A percentile compares a stretch with the other conserved stretches of the same genome.
These are phyloP conservation scores for Abrus pulchellus DNA, from an alignment of 306 rosid genomes.

Conservation along the genomic window DNA sequence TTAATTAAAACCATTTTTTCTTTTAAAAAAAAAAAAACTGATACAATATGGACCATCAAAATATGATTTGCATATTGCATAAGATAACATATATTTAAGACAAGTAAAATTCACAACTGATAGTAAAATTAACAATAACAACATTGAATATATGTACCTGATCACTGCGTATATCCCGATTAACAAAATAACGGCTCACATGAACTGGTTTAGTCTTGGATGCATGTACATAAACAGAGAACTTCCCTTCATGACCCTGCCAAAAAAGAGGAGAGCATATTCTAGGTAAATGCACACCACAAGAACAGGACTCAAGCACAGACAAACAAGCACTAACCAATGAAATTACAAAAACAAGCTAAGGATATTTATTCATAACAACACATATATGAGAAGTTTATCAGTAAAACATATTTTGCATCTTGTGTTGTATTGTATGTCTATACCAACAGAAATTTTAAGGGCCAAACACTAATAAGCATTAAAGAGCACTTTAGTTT, in stretches of 20 bases:
- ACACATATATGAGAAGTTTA: background rate
- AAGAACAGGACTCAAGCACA: constrained; percentile 31
- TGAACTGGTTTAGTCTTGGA: constrained; percentile 88
- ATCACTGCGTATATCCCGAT: constrained; percentile 85
- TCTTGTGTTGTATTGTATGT: constrained; percentile 1
- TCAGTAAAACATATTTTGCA: constrained; percentile 29
- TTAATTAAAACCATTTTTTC: background rate
- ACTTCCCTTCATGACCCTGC: constrained; percentile 99
- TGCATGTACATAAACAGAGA: constrained; percentile 96
- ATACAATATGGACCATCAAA: background rate
- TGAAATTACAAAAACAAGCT: constrained; percentile 33
- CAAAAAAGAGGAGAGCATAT: constrained; percentile 47
- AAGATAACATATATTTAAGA: constrained; percentile 10
- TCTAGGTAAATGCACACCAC: constrained; percentile 45
- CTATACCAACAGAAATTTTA: constrained; percentile 24
- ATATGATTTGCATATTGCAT: background rate
- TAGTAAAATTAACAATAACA: constrained; percentile 41
- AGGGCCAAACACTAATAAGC: constrained; percentile 17
- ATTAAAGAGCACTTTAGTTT: constrained; percentile 2
- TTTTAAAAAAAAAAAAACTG: background rate
- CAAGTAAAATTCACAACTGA: background rate
- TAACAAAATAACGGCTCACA: constrained; percentile 79
- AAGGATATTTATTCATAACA: constrained; percentile 25
- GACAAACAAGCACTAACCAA: constrained; percentile 23
- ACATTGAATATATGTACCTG: constrained; percentile 61